Evolutionary conservation across 805 yeast species (phyloP).

Genomic region (Starmerella bombicola): DNA sequence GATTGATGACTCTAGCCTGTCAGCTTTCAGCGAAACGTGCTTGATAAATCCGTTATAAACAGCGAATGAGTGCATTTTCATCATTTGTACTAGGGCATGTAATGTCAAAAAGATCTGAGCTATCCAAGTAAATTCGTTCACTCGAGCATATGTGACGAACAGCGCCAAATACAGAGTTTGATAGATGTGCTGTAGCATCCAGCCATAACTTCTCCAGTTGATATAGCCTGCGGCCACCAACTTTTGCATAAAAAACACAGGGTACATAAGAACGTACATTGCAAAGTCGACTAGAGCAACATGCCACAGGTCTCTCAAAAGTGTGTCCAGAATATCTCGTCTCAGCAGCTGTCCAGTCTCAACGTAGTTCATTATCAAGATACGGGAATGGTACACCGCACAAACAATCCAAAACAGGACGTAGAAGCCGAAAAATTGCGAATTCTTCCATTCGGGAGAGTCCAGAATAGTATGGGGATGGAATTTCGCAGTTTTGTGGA

Average conservation of each 20-base stretch:
- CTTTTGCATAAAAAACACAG: slow-evolving; percentile 47
- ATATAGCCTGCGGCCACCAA: slow-evolving; percentile 37
- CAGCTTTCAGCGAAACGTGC: slow-evolving; percentile 17
- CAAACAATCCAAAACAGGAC: slow-evolving; percentile 37
- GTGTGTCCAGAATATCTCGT: slow-evolving; percentile 44
- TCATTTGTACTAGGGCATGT: slow-evolving; percentile 73
- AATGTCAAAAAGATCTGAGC: slow-evolving; percentile 73
- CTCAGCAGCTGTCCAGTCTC: slow-evolving; percentile 35
- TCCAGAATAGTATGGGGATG: slow-evolving; percentile 25
- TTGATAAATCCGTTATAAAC: slow-evolving; percentile 81
- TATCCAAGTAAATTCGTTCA: slow-evolving; percentile 67
- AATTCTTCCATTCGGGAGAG: slow-evolving; percentile 22
- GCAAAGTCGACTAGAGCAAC: slow-evolving; percentile 62
- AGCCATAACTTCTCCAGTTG: slow-evolving; percentile 55
- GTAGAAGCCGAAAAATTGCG: slow-evolving; percentile 61
- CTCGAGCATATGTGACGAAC: slow-evolving; percentile 47
- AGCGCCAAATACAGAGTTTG: slow-evolving; percentile 44
- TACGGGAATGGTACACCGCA: slow-evolving; percentile 29
- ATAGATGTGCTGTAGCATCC: slow-evolving; percentile 44
- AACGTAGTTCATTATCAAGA: slow-evolving; percentile 42
- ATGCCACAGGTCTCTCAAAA: slow-evolving; percentile 48
- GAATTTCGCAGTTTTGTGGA: slow-evolving; percentile 19
- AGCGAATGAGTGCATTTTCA: slow-evolving; percentile 93
- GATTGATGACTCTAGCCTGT: neutral
- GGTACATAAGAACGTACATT: slow-evolving; percentile 61